Evolutionary conservation across 1,284 basidiomycete species (phyloP).

Genomic region (Moniliella sp.): DNA sequence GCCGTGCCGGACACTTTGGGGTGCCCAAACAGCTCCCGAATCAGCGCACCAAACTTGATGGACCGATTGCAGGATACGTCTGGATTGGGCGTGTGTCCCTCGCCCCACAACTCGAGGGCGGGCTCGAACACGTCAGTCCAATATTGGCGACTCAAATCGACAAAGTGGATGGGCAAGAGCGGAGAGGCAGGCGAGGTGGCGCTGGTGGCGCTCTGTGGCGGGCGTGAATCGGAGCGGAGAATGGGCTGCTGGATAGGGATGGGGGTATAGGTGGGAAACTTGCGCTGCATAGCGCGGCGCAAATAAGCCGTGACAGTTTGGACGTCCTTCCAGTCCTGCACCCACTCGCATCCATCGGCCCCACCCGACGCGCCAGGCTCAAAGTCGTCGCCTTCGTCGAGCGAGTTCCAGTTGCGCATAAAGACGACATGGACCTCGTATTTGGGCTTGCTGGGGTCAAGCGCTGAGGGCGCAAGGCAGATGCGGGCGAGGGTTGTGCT

Average conservation of each 20-base stretch:
- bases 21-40: conserved; percentile 40
- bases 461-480: too few relatives aligned
- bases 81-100: conserved; percentile 54
- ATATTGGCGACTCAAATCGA: conserved; percentile 6
- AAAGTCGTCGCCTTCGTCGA: conserved; percentile 43
- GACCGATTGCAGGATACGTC: conserved; percentile 87
- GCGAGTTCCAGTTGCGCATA: conserved; percentile 7
- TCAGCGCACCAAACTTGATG: conserved; percentile 75
- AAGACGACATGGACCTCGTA: not conserved
- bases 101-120: conserved; percentile 15
- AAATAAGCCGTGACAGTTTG: conserved; percentile 49
- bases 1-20: too few relatives aligned
- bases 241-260: too few relatives aligned
- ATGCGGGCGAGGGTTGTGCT: too few relatives aligned
- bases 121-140: conserved; percentile 28
- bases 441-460: not conserved
- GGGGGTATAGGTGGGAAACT: too few relatives aligned
- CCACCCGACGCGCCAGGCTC: conserved; percentile 31
- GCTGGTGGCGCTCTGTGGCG: too few relatives aligned
- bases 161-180: not conserved
- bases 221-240: too few relatives aligned
- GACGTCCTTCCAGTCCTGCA: conserved; percentile 80
- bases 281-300: too few relatives aligned
- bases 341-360: conserved; percentile 61
- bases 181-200: too few relatives aligned